Percentiles rank a stretch among this genome's conserved stretches.
These are phyloP conservation scores for Solanum aculeatissimum DNA, from an alignment of 305 asterid genomes.

Conservation along the genomic window DNA sequence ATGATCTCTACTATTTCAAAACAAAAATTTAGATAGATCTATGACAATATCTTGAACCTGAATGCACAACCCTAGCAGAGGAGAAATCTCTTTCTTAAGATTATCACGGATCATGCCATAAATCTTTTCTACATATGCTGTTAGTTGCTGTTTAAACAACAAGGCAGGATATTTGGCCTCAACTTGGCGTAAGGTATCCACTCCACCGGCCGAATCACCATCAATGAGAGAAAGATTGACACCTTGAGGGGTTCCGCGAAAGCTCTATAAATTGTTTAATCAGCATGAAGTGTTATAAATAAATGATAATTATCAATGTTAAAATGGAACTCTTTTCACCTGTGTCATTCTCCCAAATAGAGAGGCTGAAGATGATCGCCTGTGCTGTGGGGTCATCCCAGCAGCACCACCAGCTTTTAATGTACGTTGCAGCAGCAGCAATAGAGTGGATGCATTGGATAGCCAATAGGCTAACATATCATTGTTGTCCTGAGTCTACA, in stretches of 20 bases:
- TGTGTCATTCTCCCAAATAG: conserved; percentile 97
- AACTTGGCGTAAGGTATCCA: conserved; percentile 40
- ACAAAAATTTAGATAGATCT: not conserved
- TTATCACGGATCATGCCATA: conserved; percentile 96
- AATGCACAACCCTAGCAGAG: conserved; percentile 80
- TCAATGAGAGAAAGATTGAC: conserved; percentile 64
- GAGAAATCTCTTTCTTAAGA: conserved; percentile 91
- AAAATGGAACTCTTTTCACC: conserved; percentile 25
- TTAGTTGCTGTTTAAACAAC: conserved; percentile 85
- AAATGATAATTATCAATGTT: not conserved
- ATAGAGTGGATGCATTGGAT: conserved; percentile 90
- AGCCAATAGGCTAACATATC: conserved; percentile 65
- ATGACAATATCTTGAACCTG: conserved; percentile 35
- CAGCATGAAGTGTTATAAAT: not conserved
- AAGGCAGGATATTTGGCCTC: conserved; percentile 78
- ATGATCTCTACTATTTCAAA: not conserved
- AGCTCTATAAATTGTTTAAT: conserved; percentile 41
- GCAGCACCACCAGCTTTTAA: conserved; percentile 85
- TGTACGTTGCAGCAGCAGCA: conserved; percentile 84
- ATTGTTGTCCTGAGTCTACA: conserved; percentile 84
- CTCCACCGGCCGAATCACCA: conserved; percentile 41
- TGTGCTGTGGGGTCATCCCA: conserved; percentile 60
- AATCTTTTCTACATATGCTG: conserved; percentile 94
- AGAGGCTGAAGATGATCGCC: conserved; percentile 69
- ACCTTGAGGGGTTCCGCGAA: conserved; percentile 84